phyloP scores from a whole-genome alignment of 2,329 filamentous ascomycete genomes.

The Golovinomyces cichoracearum region DNA sequence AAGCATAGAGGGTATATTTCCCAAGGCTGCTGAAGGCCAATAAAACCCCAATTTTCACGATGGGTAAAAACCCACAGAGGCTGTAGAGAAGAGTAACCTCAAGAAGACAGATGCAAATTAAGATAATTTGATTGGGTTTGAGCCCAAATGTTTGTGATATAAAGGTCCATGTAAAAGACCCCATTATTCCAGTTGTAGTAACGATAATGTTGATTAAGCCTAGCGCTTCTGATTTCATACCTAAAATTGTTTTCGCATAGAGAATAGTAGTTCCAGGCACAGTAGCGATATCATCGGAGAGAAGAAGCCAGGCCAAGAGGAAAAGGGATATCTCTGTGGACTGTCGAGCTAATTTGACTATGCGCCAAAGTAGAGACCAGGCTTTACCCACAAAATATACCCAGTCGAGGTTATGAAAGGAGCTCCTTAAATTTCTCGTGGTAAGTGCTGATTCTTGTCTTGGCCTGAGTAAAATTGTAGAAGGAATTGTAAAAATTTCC shows the following conservation, averaged over 20 bases:
- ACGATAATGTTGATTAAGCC: conserved; percentile 86
- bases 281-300: conserved; percentile 83
- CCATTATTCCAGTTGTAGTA: conserved; percentile 57
- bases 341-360: conserved; percentile 45
- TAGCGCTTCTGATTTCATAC: conserved; percentile 68
- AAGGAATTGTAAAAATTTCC: conserved; percentile 71
- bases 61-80: conserved; percentile 62
- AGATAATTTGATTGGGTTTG: conserved; percentile 61
- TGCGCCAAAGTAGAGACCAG: conserved; percentile 67
- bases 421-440: conserved; percentile 5
- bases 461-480: conserved; percentile 63
- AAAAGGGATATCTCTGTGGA: conserved; percentile 53
- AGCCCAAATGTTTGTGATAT: conserved; percentile 45
- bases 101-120: conserved; percentile 74
- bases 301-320: conserved; percentile 72
- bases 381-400: conserved; percentile 52
- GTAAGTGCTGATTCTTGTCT: conserved; percentile 65
- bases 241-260: conserved; percentile 78
- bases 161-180: conserved; percentile 71
- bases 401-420: conserved; percentile 24
- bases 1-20: conserved; percentile 88
- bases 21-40: conserved; percentile 80
- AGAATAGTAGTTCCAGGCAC: conserved; percentile 84
- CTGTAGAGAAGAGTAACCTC: conserved; percentile 85
- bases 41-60: conserved; percentile 46